These are phyloP conservation scores for Ophiostoma tasmaniense DNA, from an alignment of 2,329 filamentous ascomycete genomes.

Conservation along the genomic window DNA sequence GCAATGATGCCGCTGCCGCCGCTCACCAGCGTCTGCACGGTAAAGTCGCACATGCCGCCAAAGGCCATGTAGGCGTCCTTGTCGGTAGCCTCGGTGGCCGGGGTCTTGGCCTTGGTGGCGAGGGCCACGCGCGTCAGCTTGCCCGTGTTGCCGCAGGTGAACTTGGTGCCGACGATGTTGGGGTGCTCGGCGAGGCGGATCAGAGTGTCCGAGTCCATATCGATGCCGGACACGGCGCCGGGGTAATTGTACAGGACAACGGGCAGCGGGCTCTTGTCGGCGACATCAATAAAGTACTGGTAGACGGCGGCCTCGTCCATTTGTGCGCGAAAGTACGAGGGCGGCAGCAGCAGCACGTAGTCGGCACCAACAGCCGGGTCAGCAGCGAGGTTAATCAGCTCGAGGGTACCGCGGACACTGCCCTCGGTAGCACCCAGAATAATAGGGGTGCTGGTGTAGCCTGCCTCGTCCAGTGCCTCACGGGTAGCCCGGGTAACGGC, in stretches of 20 bases:
- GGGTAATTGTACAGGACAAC: conserved; percentile 87
- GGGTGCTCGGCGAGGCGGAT: conserved; percentile 70
- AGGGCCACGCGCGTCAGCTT: conserved; percentile 76
- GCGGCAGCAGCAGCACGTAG: conserved; percentile 70
- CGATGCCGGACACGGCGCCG: conserved; percentile 75
- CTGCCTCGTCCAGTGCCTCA: conserved; percentile 72
- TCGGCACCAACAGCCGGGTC: conserved; percentile 60
- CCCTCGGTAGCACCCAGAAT: conserved; percentile 76
- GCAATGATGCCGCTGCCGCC: conserved; percentile 80
- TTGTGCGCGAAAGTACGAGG: conserved; percentile 72
- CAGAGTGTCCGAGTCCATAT: conserved; percentile 82
- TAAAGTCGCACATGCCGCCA: conserved; percentile 82
- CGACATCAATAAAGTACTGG: conserved; percentile 50
- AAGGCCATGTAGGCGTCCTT: conserved; percentile 64
- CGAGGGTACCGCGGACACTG: conserved; percentile 71
- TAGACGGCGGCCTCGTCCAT: conserved; percentile 66
- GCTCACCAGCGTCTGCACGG: conserved; percentile 67
- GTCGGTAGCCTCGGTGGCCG: conserved; percentile 47
- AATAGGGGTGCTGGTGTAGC: conserved; percentile 66
- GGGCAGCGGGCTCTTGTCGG: conserved; percentile 66
- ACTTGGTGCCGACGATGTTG: conserved; percentile 83
- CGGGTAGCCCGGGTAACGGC: conserved; percentile 69
- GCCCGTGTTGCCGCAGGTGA: conserved; percentile 84
- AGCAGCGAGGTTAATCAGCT: conserved; percentile 56
- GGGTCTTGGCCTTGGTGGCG: conserved; percentile 63